These are phyloP conservation scores for Prunus davidiana DNA, from an alignment of 306 rosid genomes.

Conservation along the genomic window DNA sequence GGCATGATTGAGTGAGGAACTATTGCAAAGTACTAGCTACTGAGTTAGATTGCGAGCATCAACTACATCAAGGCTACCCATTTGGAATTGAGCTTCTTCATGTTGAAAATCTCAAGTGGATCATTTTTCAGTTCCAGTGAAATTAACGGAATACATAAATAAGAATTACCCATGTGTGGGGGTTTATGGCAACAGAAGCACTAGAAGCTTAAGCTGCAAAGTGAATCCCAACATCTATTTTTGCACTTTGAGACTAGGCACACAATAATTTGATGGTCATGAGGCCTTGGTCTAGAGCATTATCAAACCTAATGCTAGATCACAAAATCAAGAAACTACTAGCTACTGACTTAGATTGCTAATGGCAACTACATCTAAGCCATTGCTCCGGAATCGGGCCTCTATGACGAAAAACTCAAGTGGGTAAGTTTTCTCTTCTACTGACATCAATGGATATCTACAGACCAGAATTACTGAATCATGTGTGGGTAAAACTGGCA, in stretches of 20 bases:
- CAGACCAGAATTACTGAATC: not conserved
- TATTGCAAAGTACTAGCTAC: not conserved
- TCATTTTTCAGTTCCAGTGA: not conserved
- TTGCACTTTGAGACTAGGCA: constrained; percentile 47
- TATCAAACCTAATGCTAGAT: not conserved
- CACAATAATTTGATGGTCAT: constrained; percentile 18
- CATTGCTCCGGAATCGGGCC: not conserved
- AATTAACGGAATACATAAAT: not conserved
- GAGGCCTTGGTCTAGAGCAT: constrained; percentile 47
- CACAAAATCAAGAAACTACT: not conserved
- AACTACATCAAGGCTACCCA: not conserved
- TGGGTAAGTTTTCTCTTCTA: not conserved
- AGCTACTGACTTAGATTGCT: not conserved
- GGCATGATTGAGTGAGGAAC: not conserved
- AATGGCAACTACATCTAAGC: not conserved
- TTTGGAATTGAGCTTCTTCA: not conserved
- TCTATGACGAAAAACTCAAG: not conserved
- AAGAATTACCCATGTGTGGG: constrained; percentile 39
- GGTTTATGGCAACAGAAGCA: constrained; percentile 61
- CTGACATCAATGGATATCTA: not conserved
- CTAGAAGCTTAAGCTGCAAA: constrained; percentile 51
- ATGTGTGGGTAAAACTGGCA: constrained; percentile 77
- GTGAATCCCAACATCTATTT: constrained; percentile 52
- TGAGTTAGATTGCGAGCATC: not conserved
- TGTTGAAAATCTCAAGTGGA: not conserved